These are phyloP conservation scores for Taiwanofungus camphoratus DNA, from an alignment of 1,284 basidiomycete genomes.

Conservation along the genomic window DNA sequence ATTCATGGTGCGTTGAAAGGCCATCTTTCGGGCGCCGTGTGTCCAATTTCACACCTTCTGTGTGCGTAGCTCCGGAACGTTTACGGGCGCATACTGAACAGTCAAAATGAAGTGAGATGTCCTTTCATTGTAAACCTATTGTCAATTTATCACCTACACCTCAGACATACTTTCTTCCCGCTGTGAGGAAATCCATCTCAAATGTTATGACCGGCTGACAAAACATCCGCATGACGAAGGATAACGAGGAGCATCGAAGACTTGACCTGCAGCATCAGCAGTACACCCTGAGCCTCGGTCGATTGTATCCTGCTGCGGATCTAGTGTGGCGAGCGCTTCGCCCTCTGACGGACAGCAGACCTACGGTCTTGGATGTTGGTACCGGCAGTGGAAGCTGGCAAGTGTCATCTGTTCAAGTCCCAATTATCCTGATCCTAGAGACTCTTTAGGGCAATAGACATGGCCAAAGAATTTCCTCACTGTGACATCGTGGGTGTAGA, in stretches of 20 bases:
- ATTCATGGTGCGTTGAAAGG: conserved; percentile 20
- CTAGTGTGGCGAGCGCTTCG: conserved; percentile 27
- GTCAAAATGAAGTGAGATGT: conserved; percentile 28
- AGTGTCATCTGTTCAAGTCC: conserved; percentile 2
- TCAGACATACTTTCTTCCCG: conserved; percentile 10
- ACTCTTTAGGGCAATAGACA: conserved; percentile 28
- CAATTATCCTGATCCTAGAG: conserved; percentile 2
- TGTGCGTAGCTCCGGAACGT: conserved; percentile 25
- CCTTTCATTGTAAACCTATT: neutral
- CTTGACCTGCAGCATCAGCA: conserved; percentile 31
- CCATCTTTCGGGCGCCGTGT: no score
- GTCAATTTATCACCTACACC: neutral
- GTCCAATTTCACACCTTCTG: neutral
- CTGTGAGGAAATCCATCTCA: conserved; percentile 2
- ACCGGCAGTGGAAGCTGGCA: conserved; percentile 33
- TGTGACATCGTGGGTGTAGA: conserved; percentile 31
- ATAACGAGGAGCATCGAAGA: conserved; percentile 30
- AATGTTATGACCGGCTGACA: neutral
- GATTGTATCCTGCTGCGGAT: conserved; percentile 26
- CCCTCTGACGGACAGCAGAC: conserved; percentile 23
- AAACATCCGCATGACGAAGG: conserved; percentile 17
- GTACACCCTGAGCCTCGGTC: conserved; percentile 26
- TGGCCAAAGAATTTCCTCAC: conserved; percentile 30
- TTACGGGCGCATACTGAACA: conserved; percentile 29
- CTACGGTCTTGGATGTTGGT: conserved; percentile 29